phyloP scores from a whole-genome alignment of 306 rosid species.

The Comarum palustre region DNA sequence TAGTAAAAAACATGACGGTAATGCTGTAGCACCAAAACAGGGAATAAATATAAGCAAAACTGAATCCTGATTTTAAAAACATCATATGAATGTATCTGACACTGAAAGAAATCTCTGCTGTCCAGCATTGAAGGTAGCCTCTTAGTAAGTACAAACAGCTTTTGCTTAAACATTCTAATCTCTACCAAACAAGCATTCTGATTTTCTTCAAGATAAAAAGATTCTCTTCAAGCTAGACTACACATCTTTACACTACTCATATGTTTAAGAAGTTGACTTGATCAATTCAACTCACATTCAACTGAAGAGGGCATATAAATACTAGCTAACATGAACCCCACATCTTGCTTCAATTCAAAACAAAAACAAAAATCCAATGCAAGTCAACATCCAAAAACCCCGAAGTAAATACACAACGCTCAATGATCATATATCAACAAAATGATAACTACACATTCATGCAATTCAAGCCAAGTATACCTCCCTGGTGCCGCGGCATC shows the following conservation, averaged over 20 bases:
- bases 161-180: neutral
- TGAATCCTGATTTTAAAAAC: neutral
- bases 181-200: neutral
- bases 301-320: neutral
- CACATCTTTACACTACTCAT: neutral
- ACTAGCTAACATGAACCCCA: neutral
- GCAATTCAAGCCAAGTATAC: conserved; percentile 15
- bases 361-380: neutral
- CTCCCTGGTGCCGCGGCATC: conserved; percentile 47
- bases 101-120: neutral
- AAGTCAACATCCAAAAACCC: neutral
- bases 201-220: neutral
- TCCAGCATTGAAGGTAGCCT: neutral
- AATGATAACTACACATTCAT: no score
- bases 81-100: neutral
- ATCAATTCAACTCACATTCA: neutral
- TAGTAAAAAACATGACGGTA: conserved; percentile 42
- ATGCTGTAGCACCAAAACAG: conserved; percentile 33
- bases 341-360: neutral
- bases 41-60: neutral
- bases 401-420: neutral
- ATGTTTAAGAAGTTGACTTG: neutral
- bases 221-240: conserved; percentile 2
- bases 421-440: neutral
- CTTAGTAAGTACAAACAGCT: neutral